Percentiles rank a stretch among this genome's conserved stretches.
phyloP scores from a whole-genome alignment of 768 basidiomycete species.

The Hortiboletus campestris region DNA sequence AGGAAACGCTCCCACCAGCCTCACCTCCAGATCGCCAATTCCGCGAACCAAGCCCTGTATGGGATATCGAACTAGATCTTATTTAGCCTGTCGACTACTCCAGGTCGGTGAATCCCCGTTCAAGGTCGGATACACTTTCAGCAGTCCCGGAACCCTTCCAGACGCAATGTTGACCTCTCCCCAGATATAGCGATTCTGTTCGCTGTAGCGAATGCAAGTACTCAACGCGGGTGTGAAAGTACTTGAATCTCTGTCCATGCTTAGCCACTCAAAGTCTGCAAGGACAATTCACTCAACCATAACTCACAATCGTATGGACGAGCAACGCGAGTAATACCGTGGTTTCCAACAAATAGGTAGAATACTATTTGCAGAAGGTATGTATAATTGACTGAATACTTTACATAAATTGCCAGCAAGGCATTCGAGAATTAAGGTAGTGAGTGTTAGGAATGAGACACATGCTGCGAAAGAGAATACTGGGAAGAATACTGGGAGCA shows the following conservation, averaged over 20 bases:
- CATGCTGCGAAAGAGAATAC: neutral
- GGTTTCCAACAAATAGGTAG: neutral
- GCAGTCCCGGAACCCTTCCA: neutral
- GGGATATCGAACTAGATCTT: constrained; percentile 72
- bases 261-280: no score
- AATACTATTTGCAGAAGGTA: neutral
- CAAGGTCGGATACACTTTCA: neutral
- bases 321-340: no score
- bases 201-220: neutral
- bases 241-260: no score
- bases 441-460: neutral
- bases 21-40: constrained; percentile 13
- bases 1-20: constrained; percentile 9
- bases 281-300: no score
- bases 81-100: constrained; percentile 26
- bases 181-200: neutral
- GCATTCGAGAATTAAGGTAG: neutral
- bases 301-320: no score
- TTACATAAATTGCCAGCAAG: constrained; percentile 14
- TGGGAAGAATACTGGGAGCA: neutral
- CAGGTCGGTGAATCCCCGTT: neutral
- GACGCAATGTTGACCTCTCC: neutral
- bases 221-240: neutral
- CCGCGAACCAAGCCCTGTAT: constrained; percentile 56
- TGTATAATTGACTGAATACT: constrained; percentile 25